Evolutionary conservation across 495 filamentous ascomycete species (phyloP).

Genomic region (Neohortaea acidophila): DNA sequence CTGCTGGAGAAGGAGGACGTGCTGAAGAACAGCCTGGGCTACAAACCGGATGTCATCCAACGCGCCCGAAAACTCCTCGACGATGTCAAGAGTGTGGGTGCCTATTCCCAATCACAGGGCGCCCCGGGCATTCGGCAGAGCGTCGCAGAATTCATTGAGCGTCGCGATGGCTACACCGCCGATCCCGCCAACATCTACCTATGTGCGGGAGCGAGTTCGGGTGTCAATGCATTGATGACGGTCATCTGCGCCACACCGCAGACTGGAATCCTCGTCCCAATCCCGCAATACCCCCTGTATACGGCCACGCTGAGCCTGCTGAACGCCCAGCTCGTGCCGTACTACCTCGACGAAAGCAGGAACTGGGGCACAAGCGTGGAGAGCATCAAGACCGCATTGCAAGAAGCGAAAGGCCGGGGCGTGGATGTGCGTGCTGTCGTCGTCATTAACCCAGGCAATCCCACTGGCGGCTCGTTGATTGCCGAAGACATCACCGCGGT

Average conservation of each 20-base stretch:
- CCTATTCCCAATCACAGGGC: constrained; percentile 89
- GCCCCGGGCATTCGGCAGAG: constrained; percentile 70
- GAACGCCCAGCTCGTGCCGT: constrained; percentile 77
- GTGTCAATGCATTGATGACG: constrained; percentile 83
- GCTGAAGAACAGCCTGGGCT: constrained; percentile 50
- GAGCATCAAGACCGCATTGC: constrained; percentile 53
- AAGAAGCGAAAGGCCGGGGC: constrained; percentile 55
- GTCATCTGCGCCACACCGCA: constrained; percentile 67
- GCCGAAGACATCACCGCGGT: constrained; percentile 65
- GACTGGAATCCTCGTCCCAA: constrained; percentile 80
- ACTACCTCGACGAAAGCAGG: constrained; percentile 73
- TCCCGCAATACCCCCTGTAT: constrained; percentile 96
- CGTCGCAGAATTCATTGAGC: constrained; percentile 80
- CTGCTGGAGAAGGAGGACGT: constrained; percentile 65
- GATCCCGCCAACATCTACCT: constrained; percentile 69
- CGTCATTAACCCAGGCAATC: constrained; percentile 97
- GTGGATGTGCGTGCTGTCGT: constrained; percentile 82
- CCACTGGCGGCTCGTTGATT: constrained; percentile 73
- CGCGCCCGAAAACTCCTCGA: constrained; percentile 64
- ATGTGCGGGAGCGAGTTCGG: constrained; percentile 78
- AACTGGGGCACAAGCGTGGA: constrained; percentile 75
- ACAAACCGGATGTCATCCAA: constrained; percentile 75
- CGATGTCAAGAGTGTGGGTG: constrained; percentile 79
- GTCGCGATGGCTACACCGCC: constrained; percentile 76
- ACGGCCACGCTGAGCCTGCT: constrained; percentile 81